Conservation (phyloP, 768 basidiomycete genomes). For the Kwoniella pini region DNA sequence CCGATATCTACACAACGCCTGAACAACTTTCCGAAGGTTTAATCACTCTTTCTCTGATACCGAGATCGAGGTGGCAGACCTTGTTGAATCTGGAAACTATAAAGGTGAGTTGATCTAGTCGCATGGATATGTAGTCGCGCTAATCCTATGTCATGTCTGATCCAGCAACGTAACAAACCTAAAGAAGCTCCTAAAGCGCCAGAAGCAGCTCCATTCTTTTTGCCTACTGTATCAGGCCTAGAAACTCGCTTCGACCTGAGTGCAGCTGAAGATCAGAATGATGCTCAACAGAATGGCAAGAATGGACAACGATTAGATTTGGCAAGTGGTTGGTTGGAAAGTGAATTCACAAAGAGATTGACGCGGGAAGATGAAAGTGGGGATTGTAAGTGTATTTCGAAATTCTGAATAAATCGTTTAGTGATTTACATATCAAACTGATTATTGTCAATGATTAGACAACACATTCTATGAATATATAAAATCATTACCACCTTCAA, state of each 20-base stretch:
- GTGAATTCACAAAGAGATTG: constrained; percentile 71
- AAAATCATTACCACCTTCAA: constrained; percentile 85
- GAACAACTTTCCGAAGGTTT: constrained; percentile 84
- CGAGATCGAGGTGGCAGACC: constrained; percentile 93
- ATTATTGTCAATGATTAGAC: constrained; percentile 58
- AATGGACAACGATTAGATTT: constrained; percentile 53
- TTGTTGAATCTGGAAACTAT: constrained; percentile 95
- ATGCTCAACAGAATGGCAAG: constrained; percentile 27
- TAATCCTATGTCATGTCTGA: neutral
- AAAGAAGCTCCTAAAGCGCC: constrained; percentile 92
- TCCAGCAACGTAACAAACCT: constrained; percentile 90
- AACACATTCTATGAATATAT: constrained; percentile 79
- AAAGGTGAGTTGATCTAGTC: constrained; percentile 60
- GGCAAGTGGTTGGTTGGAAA: constrained; percentile 44
- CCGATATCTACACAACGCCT: constrained; percentile 78
- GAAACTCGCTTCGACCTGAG: constrained; percentile 74
- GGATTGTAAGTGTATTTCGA: constrained; percentile 64
- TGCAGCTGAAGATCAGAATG: constrained; percentile 5
- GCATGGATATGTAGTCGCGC: too few relatives aligned
- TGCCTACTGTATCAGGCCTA: constrained; percentile 86
- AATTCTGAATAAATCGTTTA: too few relatives aligned
- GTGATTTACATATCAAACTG: too few relatives aligned
- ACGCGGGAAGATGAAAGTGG: constrained; percentile 61
- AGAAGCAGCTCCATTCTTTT: constrained; percentile 94
- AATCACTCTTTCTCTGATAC: constrained; percentile 88